Conservation (phyloP, 805 yeast species). For the Candida sphagnicola region DNA sequence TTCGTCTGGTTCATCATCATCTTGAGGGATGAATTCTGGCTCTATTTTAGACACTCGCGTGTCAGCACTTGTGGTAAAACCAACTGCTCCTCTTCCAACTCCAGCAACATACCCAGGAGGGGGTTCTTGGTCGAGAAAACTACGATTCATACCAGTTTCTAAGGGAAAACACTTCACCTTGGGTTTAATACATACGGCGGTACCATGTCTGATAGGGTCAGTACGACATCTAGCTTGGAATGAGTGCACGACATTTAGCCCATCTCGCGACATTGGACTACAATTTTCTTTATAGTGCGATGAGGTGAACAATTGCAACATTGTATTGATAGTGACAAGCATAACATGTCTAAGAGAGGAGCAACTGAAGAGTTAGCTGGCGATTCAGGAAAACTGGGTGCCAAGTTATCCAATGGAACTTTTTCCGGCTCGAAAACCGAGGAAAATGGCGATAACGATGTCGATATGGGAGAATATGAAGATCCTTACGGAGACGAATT, state of each 20-base stretch:
- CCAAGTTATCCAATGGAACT: slow-evolving; percentile 32
- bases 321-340: background rate
- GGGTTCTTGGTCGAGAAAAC: slow-evolving; percentile 78
- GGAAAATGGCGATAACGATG: slow-evolving; percentile 33
- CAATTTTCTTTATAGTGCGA: background rate
- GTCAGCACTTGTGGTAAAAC: slow-evolving; percentile 84
- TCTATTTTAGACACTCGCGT: slow-evolving; percentile 44
- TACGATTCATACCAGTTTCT: slow-evolving; percentile 13
- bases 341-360: slow-evolving; percentile 49
- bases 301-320: background rate
- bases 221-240: background rate
- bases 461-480: slow-evolving; percentile 80
- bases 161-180: too few species aligned
- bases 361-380: slow-evolving; percentile 30
- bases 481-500: slow-evolving; percentile 88
- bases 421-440: slow-evolving; percentile 32
- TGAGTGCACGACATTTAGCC: too few species aligned
- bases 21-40: slow-evolving; percentile 15
- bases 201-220: too few species aligned
- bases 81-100: slow-evolving; percentile 91
- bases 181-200: too few species aligned
- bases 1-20: slow-evolving; percentile 20
- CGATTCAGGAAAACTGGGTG: slow-evolving; percentile 22
- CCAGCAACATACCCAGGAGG: slow-evolving; percentile 93
- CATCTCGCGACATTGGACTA: background rate